A percentile compares a stretch with the other conserved stretches of the same genome.
Evolutionary conservation across 1,284 basidiomycete species (phyloP).

Genomic region (Sparassis latifolia): DNA sequence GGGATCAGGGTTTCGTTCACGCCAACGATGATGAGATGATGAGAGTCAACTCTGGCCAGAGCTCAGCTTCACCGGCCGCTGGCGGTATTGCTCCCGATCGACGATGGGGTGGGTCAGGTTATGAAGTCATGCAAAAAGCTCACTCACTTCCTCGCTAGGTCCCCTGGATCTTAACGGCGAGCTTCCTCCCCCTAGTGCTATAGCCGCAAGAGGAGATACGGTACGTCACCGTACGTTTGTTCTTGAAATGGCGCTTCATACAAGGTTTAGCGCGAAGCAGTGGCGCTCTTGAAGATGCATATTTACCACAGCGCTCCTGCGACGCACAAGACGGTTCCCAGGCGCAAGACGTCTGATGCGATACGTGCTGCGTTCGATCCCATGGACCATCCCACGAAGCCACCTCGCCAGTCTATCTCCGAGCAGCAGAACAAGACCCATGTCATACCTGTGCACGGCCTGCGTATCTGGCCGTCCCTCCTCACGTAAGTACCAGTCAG

Average conservation of each 20-base stretch:
- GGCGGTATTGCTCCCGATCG: constrained; percentile 17
- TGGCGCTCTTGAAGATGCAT: constrained; percentile 49
- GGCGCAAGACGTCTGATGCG: constrained; percentile 36
- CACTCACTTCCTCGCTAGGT: constrained; percentile 21
- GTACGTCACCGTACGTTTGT: constrained; percentile 25
- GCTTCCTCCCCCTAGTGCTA: constrained; percentile 54
- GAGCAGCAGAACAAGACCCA: constrained; percentile 44
- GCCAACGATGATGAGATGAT: constrained; percentile 7
- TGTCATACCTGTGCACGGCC: constrained; percentile 42
- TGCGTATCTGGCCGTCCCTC: constrained; percentile 48
- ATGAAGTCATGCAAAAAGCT: background rate
- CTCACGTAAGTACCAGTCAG: constrained; percentile 30
- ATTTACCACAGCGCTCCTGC: constrained; percentile 51
- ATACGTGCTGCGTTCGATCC: constrained; percentile 45
- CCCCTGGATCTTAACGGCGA: constrained; percentile 55
- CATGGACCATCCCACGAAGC: constrained; percentile 40
- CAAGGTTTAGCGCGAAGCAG: constrained; percentile 39
- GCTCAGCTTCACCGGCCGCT: constrained; percentile 12
- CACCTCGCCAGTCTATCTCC: constrained; percentile 49
- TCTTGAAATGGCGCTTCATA: background rate
- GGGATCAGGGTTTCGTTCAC: constrained; percentile 39
- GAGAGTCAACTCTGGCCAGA: constrained; percentile 1
- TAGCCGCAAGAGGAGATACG: constrained; percentile 57
- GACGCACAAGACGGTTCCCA: constrained; percentile 49
- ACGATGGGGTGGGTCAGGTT: constrained; percentile 20